Evolutionary conservation across 768 basidiomycete genomes (phyloP), one percentile per base, ranked within the genome.

Genomic region (Mycena polygramma): DNA sequence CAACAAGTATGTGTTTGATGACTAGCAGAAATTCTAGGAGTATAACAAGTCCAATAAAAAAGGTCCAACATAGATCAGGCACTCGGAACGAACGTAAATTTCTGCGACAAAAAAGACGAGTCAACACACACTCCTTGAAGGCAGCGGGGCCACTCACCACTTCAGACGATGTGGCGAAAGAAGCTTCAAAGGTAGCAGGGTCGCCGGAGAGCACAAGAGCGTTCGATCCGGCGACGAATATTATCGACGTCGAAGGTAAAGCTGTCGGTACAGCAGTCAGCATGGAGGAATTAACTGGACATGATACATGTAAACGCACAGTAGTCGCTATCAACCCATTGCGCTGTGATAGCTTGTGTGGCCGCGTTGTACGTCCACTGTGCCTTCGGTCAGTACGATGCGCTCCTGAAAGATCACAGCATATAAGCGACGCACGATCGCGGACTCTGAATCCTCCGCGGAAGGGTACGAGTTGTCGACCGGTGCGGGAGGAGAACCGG

Each of bases 311-410:
- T 6, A n/a, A 7, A 58, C 57, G 57, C 20, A 58, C 57, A 58
- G 7, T 11, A 15, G 26, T 58, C 57, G 39, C 22, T 58, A 15
- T 58, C 45, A n/a, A 58, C 41, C 57, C 57, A 58, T 24, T 58
- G 57, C 2, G 57, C 39, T 3, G 37, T 58, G 10, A 58, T n/a
- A 1, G 37, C 57, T 13, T 36, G 19, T 11, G 57, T 58, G 41
- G 14, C 5, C 8, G 39, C 39, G 57, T 58, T n/a, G 39, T 43
- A 58, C 39, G 3, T 58, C 57, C 57, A 58, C 57, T 58, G 39
- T 19, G 9, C 4, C 10, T 45, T 9, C 17, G 39, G 39, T 19
- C n/a, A 36, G 20, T 39, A 39, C 13, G 39, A 30, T 52, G 10
- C 24, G 17, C 3, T 55, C 24, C 26, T 36, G 13, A 11, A 20